Base-by-base conservation (phyloP, 345 rosid genomes). In the Populus euphratica region DNA sequence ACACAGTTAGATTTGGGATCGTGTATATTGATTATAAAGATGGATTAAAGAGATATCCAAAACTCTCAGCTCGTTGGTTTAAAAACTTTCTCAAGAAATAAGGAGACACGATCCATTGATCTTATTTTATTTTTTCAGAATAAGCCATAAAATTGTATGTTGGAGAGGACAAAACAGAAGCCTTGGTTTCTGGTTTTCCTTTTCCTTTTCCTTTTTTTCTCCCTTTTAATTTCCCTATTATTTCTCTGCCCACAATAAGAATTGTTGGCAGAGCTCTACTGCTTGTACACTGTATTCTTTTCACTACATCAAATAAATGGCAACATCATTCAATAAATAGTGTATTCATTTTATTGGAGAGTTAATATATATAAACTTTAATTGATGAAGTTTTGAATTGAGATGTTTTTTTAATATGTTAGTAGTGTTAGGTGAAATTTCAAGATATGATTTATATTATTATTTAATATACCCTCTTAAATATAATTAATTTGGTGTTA, bases 31-130 rank as follows among this genome's bases (percentile, higher is more conserved):
- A 80, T 69, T 75, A 75, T 65, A 69, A 75, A 50, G 5, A 74
- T 65, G 82, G 82, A 38, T 36, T 80, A 25, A 75, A 80, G 65
- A 80, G 83, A 69, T 54, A 70, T 14, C 79, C 83, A 16, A 80
- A 80, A 70, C 78, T 18, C 66, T 80, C 83, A 3, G 72, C 79
- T 6, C 54, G 8, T 0, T 80, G 83, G 83, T 80, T 80, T 52
- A 25, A 64, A 5, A 75, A 21, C 0, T 80, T 80, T 33, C 73
- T 80, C 36, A 39, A 65, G 59, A 52, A 52, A 52, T 17, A 41
- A 52, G 59, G 18, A 52, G 23, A 20, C n/a, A 52, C 20, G 59
- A 52, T 52, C n/a, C 2, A 6, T 18, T 52, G 23, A 17, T 52
- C 6, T 52, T 49, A 17, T 6, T 20, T 2, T 27, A 27, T 27